Evolutionary conservation across 2,329 filamentous ascomycete species (phyloP), one percentile per base, ranked within the genome.

Genomic region (Uncinocarpus reesii): DNA sequence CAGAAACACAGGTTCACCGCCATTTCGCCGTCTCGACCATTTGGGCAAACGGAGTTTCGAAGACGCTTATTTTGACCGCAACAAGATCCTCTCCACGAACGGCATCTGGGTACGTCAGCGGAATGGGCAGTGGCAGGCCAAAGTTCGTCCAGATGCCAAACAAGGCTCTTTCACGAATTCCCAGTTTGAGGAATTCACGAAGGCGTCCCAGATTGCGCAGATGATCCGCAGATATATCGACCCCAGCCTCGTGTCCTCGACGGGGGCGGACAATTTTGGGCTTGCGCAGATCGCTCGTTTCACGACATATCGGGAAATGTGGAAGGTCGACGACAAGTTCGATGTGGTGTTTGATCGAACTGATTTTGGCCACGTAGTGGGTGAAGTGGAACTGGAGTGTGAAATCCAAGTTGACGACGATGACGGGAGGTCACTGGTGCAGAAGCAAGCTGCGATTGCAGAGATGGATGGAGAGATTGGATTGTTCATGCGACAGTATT

Each of bases 321-420:
- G 58, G 54, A 43, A 57, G 7, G 59, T 58, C 3, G 56, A 65
- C 47, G 46, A 52, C 10, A 55, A 52, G 23, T 63, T 63, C 36
- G 53, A 50, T 6, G 51, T 63, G 16, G 60, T 60, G 35, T 38
- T 62, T 11, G 61, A 64, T 42, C 48, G 50, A 4, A 62, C 57
- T n/a, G 48, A 61, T 52, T 66, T 65, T 54, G 60, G 60, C 7
- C 61, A 62, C 41, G 35, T 42, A 20, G 58, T 64, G 13, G 62
- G 60, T 2, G 59, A 65, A 53, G 57, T 64, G 10, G 61, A 63
- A 48, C 49, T 66, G 38, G 58, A 64, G 15, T 48, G 44, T 13
- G 24, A 34, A 8, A 42, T 54, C 6, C n/a, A 32, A 15, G 43
- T 52, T 13, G 49, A 48, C n/a, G 47, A 48, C 20, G 24, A 50